Percentiles rank a stretch among this genome's conserved stretches.
Evolutionary conservation across 805 yeast species (phyloP).

Genomic region (Ogataea minuta): DNA sequence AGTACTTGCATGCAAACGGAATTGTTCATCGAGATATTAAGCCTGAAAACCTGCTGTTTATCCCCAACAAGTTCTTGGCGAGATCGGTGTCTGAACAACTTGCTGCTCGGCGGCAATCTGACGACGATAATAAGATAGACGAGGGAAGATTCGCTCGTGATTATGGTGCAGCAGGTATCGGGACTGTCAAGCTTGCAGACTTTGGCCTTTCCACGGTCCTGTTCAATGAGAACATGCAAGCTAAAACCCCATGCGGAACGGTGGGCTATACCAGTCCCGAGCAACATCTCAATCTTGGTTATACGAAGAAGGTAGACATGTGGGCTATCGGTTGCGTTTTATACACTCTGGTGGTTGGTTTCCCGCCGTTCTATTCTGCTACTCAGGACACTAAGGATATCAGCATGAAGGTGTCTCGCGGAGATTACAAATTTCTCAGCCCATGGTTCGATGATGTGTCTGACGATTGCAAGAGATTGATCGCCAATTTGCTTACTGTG

Average conservation of each 20-base stretch:
- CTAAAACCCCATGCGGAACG: slow-evolving; percentile 75
- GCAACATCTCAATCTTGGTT: slow-evolving; percentile 56
- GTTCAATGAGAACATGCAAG: slow-evolving; percentile 39
- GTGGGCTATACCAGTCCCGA: slow-evolving; percentile 78
- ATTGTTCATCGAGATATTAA: slow-evolving; percentile 80
- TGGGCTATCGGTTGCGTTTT: slow-evolving; percentile 75
- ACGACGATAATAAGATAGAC: slow-evolving; percentile 57
- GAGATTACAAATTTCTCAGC: slow-evolving; percentile 67
- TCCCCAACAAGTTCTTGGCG: slow-evolving; percentile 48
- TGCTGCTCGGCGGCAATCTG: slow-evolving; percentile 49
- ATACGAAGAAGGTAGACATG: slow-evolving; percentile 66
- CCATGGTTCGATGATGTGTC: slow-evolving; percentile 93
- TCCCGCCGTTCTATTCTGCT: slow-evolving; percentile 76
- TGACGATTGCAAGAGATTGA: slow-evolving; percentile 66
- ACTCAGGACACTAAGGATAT: slow-evolving; percentile 51
- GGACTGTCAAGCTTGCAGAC: slow-evolving; percentile 63
- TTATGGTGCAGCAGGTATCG: slow-evolving; percentile 64
- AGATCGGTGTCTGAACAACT: slow-evolving; percentile 40
- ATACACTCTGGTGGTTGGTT: slow-evolving; percentile 67
- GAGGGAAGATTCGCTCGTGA: slow-evolving; percentile 56
- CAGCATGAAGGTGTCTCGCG: slow-evolving; percentile 66
- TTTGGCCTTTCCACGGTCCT: slow-evolving; percentile 67
- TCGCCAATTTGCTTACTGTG: slow-evolving; percentile 61
- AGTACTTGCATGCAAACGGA: slow-evolving; percentile 69
- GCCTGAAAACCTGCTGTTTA: slow-evolving; percentile 73